Evolutionary conservation across 208 protist species (phyloP).

Genomic region (Crithidia sp.): DNA sequence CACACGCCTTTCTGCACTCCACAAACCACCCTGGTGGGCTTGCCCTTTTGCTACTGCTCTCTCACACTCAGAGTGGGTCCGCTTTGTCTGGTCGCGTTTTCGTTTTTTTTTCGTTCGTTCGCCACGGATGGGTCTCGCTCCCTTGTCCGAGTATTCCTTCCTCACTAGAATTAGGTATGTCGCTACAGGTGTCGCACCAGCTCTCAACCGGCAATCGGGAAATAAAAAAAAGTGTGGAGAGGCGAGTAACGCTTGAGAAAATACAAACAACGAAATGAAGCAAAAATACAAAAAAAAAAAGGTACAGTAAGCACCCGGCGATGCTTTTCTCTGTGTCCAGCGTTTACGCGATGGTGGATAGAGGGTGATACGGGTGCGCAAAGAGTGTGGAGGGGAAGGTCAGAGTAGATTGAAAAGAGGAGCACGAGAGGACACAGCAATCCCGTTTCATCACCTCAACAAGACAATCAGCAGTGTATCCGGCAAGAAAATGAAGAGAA

Average conservation of each 20-base stretch:
- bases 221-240: conserved; percentile 11
- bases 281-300: conserved; percentile 18
- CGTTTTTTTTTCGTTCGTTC: conserved; percentile 8
- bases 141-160: neutral
- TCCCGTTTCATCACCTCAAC: too few relatives aligned
- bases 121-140: neutral
- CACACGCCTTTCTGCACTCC: too few relatives aligned
- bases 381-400: too few relatives aligned
- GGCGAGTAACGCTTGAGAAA: conserved; percentile 3
- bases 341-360: neutral
- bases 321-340: conserved; percentile 15
- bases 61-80: too few relatives aligned
- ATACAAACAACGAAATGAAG: conserved; percentile 4
- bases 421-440: too few relatives aligned
- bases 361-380: too few relatives aligned
- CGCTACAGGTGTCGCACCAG: conserved; percentile 10
- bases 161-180: neutral
- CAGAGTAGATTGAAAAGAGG: too few relatives aligned
- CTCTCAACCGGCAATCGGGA: conserved; percentile 12
- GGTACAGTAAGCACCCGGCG: conserved; percentile 15
- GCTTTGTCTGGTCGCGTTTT: neutral
- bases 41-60: too few relatives aligned
- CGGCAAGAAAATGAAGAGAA: too few relatives aligned
- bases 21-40: too few relatives aligned
- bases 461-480: too few relatives aligned